Base-by-base conservation (phyloP, 1,284 basidiomycete species). In the Cerioporus squamosus region DNA sequence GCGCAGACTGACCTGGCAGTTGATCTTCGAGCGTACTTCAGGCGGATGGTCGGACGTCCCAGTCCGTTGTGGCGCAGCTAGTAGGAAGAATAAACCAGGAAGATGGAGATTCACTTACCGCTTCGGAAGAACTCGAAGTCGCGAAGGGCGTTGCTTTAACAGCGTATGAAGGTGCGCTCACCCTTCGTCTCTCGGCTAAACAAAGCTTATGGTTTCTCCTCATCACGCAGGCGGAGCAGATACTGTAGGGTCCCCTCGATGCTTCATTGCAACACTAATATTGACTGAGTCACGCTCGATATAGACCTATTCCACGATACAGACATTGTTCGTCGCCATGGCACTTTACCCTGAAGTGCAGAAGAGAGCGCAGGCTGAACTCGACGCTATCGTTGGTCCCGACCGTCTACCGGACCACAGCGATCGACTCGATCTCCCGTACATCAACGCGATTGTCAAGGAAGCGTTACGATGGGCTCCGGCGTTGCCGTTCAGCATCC, bases 281-380 rank as follows among this genome's bases (percentile, higher is more conserved):
- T 18, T 1, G 8, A 18, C 38, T 6, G 6, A 39, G 5, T n/a
- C n/a, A 42, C 40, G 7, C 5, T 4, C 7, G 15, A 42, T n/a
- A 44, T 24, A 57, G 55, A 57, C 55, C 1, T 42, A 29, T 24
- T 45, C 47, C 5, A 50, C 53, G 6, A 36, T 53, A 17, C 52
- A 40, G 3, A 39, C 55, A 1, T 74, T 75, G 54, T 69, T 75
- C 54, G 64, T 77, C 12, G 68, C 71, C 1, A 71, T 76, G 69
- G 61, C 70, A 1, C 64, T 72, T 39, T 63, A 71, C 40, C 77
- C 73, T 0, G 72, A 75, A 6, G 65, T 73, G 9, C 73, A 74
- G 51, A 61, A 55, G 5, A 70, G 66, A 29, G 77, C 74, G 1
- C 75, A 73, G 43, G 70, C 63, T 36, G 75, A 78, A 55, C 55